phyloP scores from a whole-genome alignment of 2,329 filamentous ascomycete genomes.

The Blastomyces percursus region DNA sequence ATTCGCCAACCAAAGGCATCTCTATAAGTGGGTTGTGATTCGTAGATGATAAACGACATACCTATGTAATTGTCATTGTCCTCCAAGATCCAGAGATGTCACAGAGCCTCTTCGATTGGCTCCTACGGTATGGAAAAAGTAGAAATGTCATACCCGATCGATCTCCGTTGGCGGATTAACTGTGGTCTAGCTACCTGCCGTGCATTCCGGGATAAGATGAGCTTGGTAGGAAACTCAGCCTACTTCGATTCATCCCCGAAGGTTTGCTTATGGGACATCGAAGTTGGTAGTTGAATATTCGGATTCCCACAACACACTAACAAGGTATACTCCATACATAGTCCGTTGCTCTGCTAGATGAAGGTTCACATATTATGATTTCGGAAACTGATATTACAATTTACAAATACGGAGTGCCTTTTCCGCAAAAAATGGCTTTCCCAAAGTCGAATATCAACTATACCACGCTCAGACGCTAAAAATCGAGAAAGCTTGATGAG shows the following conservation, averaged over 20 bases:
- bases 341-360: too few relatives aligned
- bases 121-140: neutral
- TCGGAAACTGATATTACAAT: too few relatives aligned
- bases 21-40: neutral
- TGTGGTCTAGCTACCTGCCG: neutral
- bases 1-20: neutral
- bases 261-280: neutral
- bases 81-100: neutral
- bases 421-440: too few relatives aligned
- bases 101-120: neutral
- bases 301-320: too few relatives aligned
- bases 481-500: too few relatives aligned
- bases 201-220: neutral
- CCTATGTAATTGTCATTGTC: neutral
- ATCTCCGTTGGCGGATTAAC: neutral
- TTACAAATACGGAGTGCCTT: too few relatives aligned
- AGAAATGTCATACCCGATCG: neutral
- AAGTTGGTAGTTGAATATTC: too few relatives aligned
- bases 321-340: too few relatives aligned
- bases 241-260: neutral
- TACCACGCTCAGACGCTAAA: too few relatives aligned
- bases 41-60: neutral
- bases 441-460: too few relatives aligned
- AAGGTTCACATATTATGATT: too few relatives aligned
- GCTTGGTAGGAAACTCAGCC: neutral